Evolutionary conservation across 495 filamentous ascomycete genomes (phyloP).

Genomic region (Neurospora sp.): DNA sequence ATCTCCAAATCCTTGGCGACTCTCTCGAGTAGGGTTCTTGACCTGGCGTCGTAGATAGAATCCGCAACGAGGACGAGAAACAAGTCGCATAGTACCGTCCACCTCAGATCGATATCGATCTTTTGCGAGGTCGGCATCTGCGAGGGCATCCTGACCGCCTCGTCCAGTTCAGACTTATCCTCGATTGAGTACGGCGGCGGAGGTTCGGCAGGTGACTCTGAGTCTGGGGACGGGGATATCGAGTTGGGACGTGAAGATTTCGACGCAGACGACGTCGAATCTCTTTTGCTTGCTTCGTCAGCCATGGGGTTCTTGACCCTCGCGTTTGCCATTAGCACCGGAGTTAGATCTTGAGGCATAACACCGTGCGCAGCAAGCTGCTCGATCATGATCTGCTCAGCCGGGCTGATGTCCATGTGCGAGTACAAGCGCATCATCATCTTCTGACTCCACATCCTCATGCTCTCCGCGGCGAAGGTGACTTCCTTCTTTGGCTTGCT

Average conservation of each 20-base stretch:
- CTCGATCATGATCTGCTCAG: constrained; percentile 98
- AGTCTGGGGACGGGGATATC: constrained; percentile 11
- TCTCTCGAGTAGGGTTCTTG: constrained; percentile 72
- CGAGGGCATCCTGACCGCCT: constrained; percentile 62
- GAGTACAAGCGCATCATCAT: constrained; percentile 89
- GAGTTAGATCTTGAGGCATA: constrained; percentile 68
- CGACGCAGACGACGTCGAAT: constrained; percentile 3
- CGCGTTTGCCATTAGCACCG: constrained; percentile 83
- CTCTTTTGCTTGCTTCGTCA: constrained; percentile 7
- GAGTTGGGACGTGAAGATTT: constrained; percentile 14
- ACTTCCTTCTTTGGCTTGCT: constrained; percentile 57
- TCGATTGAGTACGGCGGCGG: constrained; percentile 67
- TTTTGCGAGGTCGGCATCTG: constrained; percentile 70
- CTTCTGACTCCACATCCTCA: constrained; percentile 94
- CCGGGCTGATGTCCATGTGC: constrained; percentile 89
- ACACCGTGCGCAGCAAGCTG: constrained; percentile 91
- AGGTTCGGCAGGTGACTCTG: constrained; percentile 36
- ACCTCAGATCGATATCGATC: constrained; percentile 92
- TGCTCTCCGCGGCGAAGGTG: constrained; percentile 57
- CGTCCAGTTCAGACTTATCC: constrained; percentile 58
- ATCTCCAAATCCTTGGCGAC: constrained; percentile 73
- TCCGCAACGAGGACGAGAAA: constrained; percentile 95
- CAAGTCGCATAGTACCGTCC: constrained; percentile 94
- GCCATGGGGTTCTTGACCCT: constrained; percentile 90
- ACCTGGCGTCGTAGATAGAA: constrained; percentile 84